Percentiles rank a stretch among this genome's conserved stretches.
Evolutionary conservation across 2,329 filamentous ascomycete species (phyloP).

Genomic region (Knoxdaviesia proteae): DNA sequence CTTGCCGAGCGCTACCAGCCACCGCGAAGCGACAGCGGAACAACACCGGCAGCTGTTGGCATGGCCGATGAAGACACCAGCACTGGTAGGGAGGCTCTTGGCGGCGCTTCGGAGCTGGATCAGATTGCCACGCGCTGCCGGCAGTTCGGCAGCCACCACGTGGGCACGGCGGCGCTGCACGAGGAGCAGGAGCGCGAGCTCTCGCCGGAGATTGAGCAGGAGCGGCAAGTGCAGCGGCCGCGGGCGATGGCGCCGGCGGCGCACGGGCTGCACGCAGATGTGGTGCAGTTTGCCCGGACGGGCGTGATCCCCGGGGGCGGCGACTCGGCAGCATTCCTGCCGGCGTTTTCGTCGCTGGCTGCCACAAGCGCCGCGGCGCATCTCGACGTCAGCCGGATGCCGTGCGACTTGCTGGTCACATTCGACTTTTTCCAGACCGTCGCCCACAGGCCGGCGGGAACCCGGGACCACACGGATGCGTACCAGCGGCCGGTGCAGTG

Average conservation of each 20-base stretch:
- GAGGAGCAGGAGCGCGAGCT: constrained; percentile 54
- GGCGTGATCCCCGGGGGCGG: constrained; percentile 11
- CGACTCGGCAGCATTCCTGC: constrained; percentile 12
- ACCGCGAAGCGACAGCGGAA: neutral
- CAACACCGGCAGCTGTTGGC: no score
- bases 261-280: constrained; percentile 21
- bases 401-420: constrained; percentile 22
- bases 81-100: no score
- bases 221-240: constrained; percentile 32
- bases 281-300: constrained; percentile 17
- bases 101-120: neutral
- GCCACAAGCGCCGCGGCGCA: constrained; percentile 17
- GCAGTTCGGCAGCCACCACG: neutral
- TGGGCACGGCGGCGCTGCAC: constrained; percentile 17
- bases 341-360: constrained; percentile 22
- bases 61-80: no score
- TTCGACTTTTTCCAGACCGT: constrained; percentile 29
- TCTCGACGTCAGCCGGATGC: constrained; percentile 15
- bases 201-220: constrained; percentile 39
- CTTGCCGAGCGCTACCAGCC: constrained; percentile 31
- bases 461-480: constrained; percentile 13
- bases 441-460: neutral
- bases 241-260: constrained; percentile 13
- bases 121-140: no score
- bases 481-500: constrained; percentile 34